Evolutionary conservation across 139 green algal species (phyloP).

Genomic region (Picochlorum sp.): DNA sequence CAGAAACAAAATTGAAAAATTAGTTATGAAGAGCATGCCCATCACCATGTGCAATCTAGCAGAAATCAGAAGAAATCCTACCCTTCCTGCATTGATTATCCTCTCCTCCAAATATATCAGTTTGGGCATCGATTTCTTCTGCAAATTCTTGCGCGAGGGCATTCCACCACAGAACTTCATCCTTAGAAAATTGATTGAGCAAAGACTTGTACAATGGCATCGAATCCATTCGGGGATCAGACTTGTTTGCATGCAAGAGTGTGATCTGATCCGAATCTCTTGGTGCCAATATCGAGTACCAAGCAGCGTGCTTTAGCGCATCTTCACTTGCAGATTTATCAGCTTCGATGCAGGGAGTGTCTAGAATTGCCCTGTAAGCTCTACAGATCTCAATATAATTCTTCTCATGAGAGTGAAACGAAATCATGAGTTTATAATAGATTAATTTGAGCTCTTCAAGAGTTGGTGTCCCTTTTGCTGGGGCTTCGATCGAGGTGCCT

Average conservation of each 20-base stretch:
- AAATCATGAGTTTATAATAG: conserved; percentile 91
- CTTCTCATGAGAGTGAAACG: conserved; percentile 70
- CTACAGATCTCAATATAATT: conserved; percentile 92
- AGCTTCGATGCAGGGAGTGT: conserved; percentile 32
- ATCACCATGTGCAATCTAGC: conserved; percentile 16
- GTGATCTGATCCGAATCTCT: conserved; percentile 71
- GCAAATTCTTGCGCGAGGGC: conserved; percentile 49
- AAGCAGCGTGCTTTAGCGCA: conserved; percentile 59
- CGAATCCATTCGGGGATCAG: conserved; percentile 69
- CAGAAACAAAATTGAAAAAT: too few relatives aligned
- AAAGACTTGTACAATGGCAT: conserved; percentile 74
- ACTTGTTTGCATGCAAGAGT: conserved; percentile 57
- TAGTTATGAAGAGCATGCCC: too few relatives aligned
- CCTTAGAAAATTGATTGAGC: conserved; percentile 73
- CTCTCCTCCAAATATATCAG: conserved; percentile 37
- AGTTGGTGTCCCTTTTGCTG: conserved; percentile 66
- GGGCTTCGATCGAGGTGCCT: conserved; percentile 75
- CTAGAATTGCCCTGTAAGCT: conserved; percentile 57
- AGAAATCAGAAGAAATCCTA: conserved; percentile 38
- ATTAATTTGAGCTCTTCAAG: conserved; percentile 83
- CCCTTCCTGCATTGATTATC: conserved; percentile 2
- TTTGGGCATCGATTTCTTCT: conserved; percentile 51
- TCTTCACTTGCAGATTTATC: conserved; percentile 38
- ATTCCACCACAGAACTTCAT: conserved; percentile 75
- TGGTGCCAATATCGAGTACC: conserved; percentile 79